These are phyloP conservation scores for Cutaneotrichosporon arboriforme DNA, from an alignment of 1,284 basidiomycete genomes.

Conservation along the genomic window DNA sequence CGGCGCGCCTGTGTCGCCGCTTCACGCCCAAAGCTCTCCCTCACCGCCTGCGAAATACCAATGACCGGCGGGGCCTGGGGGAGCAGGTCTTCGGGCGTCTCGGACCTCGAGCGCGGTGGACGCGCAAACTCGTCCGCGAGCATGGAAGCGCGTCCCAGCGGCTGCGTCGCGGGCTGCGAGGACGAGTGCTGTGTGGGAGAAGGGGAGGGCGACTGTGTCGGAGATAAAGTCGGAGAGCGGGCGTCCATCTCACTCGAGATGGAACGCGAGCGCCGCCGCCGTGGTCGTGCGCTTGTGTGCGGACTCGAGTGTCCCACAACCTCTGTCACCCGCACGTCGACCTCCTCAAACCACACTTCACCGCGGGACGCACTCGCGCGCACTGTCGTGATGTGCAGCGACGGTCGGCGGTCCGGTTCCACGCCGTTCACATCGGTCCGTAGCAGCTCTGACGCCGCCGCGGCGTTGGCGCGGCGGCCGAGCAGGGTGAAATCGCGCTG, in stretches of 20 bases:
- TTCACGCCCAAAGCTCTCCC: conserved; percentile 4
- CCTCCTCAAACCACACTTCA: conserved; percentile 32
- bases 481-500: conserved; percentile 10
- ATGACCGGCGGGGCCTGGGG: conserved; percentile 15
- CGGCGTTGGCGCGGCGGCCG: conserved; percentile 5
- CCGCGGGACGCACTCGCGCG: conserved; percentile 21
- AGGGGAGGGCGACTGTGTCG: not conserved
- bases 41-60: conserved; percentile 11
- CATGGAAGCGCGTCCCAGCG: conserved; percentile 28
- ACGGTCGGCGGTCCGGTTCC: not conserved
- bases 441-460: conserved; percentile 5
- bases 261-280: not conserved
- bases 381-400: conserved; percentile 26
- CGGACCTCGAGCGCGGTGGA: conserved; percentile 2
- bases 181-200: not conserved
- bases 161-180: conserved; percentile 27
- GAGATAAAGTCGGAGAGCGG: conserved; percentile 1
- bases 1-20: conserved; percentile 5
- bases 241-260: too few species aligned
- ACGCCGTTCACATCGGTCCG: not conserved
- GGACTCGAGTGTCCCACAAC: conserved; percentile 20
- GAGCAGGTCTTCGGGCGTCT: conserved; percentile 3
- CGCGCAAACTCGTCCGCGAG: conserved; percentile 26
- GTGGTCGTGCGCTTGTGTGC: not conserved
- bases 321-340: conserved; percentile 21